Base-by-base conservation (phyloP, 2,329 filamentous ascomycete species). In the Cytospora piceicola region DNA sequence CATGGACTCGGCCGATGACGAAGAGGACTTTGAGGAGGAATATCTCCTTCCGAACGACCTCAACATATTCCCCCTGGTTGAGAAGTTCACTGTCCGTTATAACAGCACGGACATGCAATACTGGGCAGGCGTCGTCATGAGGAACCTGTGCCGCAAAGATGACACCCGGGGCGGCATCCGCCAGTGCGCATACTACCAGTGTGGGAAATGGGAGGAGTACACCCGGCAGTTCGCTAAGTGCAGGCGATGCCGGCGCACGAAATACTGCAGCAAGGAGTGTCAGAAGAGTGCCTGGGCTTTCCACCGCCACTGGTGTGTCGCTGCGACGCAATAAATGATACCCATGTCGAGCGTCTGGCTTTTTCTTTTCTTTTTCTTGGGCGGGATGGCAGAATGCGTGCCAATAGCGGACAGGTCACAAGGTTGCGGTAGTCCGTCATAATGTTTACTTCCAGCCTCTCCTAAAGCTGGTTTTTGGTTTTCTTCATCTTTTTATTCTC, bases 241-340 rank as follows among this genome's bases (percentile, higher is more conserved):
- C 80, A 90, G 95, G 70, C 90, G 95, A 70, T 99, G 95, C 80
- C 89, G 95, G 72, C 89, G 95, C 70, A 99, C 95, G 68, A 99
- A 99, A 78, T 97, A 97, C 81, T 99, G 95, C 88, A 97, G 94
- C 85, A 99, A 99, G 79, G 95, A 99, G 78, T 99, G 95, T 79
- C 95, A 99, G 80, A 98, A 98, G 83, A 96, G 92, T 72, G 96
- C 95, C 12, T 99, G 95, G 95, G 93, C 95, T 32, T 98, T 93
- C 79, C 95, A 99, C 77, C 89, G 95, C 68, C 96, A 98, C 80
- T 99, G 95, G 95, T 99, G 95, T 77, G 90, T 95, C 66, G 89
- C 90, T 67, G 91, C 91, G 58, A 81, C 84, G 39, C 82, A 84
- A 78, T 85, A 76, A 77, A 64, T 62, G 55, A 69, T 69, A 64